Conservation (phyloP, 768 basidiomycete genomes). For the Suillus tomentosus region DNA sequence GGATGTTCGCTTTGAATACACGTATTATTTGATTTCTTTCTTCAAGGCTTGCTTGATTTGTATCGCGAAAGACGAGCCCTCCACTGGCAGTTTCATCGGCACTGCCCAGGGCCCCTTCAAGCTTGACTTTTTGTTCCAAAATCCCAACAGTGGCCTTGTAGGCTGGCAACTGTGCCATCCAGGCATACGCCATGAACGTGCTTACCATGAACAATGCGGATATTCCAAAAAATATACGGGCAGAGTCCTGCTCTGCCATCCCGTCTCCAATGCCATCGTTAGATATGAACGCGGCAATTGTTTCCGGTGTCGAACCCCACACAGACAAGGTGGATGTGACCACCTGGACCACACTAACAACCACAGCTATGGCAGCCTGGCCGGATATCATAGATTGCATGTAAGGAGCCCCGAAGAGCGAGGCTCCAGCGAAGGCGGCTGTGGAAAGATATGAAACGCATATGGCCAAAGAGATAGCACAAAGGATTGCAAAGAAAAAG, state of each 20-base stretch:
- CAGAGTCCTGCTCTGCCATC: conserved; percentile 63
- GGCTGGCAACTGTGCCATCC: conserved; percentile 58
- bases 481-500: conserved; percentile 64
- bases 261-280: conserved; percentile 31
- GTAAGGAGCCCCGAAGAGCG: conserved; percentile 71
- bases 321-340: conserved; percentile 61
- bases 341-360: conserved; percentile 76
- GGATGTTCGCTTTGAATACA: conserved; percentile 63
- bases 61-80: conserved; percentile 36
- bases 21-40: conserved; percentile 49
- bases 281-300: conserved; percentile 21
- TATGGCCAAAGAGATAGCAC: conserved; percentile 57
- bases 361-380: conserved; percentile 84
- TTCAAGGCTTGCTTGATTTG: conserved; percentile 26
- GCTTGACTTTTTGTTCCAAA: conserved; percentile 41
- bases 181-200: conserved; percentile 52
- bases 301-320: conserved; percentile 41
- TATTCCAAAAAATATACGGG: conserved; percentile 71
- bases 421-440: conserved; percentile 74
- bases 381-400: conserved; percentile 81
- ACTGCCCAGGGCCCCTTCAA: conserved; percentile 18
- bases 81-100: conserved; percentile 34
- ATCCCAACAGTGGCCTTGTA: conserved; percentile 57
- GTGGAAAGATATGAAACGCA: conserved; percentile 80
- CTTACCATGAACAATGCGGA: conserved; percentile 66